A percentile compares a stretch with the other conserved stretches of the same genome.
Conservation (phyloP, 345 rosid species). For the Zanthoxylum bungeanum region DNA sequence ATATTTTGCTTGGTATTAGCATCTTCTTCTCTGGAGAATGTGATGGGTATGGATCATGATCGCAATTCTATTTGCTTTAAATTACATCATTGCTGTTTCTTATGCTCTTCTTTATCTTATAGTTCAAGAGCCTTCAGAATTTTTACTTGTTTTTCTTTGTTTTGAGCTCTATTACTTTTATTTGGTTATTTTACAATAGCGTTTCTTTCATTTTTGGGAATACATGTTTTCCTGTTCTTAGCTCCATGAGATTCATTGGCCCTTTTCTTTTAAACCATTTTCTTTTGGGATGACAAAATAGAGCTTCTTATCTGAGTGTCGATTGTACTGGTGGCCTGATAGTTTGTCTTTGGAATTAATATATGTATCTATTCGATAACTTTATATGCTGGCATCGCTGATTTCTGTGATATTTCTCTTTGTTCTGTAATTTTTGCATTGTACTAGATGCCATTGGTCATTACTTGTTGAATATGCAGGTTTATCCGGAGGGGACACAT, state of each 20-base stretch:
- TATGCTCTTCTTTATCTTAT: not conserved
- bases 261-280: not conserved
- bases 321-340: not conserved
- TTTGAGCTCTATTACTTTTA: not conserved
- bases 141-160: not conserved
- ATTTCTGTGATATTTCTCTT: not conserved
- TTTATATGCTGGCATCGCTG: not conserved
- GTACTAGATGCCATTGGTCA: not conserved
- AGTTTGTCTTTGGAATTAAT: not conserved
- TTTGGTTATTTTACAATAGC: not conserved
- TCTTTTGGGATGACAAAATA: not conserved
- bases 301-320: not conserved
- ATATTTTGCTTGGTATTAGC: not conserved
- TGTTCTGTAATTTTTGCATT: not conserved
- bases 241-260: not conserved
- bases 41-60: not conserved
- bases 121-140: not conserved
- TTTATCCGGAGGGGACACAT: slow-evolving; percentile 96
- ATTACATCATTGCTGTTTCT: not conserved
- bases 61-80: not conserved
- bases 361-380: too few species aligned
- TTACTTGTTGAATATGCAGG: slow-evolving; percentile 40
- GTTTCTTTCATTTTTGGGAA: not conserved
- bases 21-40: not conserved
- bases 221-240: not conserved